Evolutionary conservation across 1,284 basidiomycete genomes (phyloP), one percentile per base, ranked within the genome.

Genomic region (Microbotryum violaceum): DNA sequence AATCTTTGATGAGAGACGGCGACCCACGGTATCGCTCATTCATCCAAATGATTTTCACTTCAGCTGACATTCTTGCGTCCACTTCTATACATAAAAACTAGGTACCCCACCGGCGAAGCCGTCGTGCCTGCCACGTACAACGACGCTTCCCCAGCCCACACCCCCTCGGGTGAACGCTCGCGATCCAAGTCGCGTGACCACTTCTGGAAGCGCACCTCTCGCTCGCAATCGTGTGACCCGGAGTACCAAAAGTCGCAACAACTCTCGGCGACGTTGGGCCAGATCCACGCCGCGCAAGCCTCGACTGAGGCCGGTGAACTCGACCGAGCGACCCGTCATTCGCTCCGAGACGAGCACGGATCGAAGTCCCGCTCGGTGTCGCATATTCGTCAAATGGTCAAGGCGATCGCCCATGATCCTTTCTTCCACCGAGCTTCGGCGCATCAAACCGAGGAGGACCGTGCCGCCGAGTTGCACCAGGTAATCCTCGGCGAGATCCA

Each of bases 391-490:
- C 37, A 25, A 2, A 46, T 51, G 20, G 59, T 63, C 46, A 49
- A 37, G 23, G 57, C 59, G 25, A 42, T 63, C 29, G 61, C 56
- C 50, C 52, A 58, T 37, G 61, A 63, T 50, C 61, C 61, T 45
- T 63, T 63, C 57, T 63, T 49, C 23, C 61, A 63, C 56, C 61
- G 61, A 27, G n/a, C 61, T n/a, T 37, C 27, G 21, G 49, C 49
- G 47, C 48, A 33, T 2, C 56, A 62, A 54, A 50, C 56, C 23
- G 46, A 33, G 10, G 31, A 57, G 31, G 29, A 25, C 23, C 49
- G 56, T 45, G 51, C 55, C 44, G 55, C 25, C 14, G 20, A 53
- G 31, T 23, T 51, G 48, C 27, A 48, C 8, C 54, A 49, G 49
- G 33, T 61, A 23, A 61, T 61, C 51, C 23, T 54, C 9, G 23